Conservation (phyloP, 2,329 filamentous ascomycete species). For the Whalleya microplaca region DNA sequence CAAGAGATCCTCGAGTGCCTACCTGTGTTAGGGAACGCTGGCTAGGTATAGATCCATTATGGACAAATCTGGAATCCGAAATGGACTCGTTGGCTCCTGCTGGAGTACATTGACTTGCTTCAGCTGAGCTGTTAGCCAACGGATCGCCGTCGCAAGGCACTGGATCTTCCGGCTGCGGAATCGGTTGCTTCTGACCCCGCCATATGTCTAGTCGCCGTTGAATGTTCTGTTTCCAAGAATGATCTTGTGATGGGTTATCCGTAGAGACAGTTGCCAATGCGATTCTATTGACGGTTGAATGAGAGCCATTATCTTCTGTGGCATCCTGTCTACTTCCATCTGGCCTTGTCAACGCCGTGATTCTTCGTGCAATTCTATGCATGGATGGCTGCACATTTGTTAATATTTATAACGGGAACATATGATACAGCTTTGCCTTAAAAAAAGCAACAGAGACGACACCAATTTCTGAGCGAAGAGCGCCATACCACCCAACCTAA, state of each 20-base stretch:
- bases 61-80: too few relatives aligned
- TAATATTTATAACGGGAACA: not conserved
- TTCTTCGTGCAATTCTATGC: not conserved
- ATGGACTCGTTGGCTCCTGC: too few relatives aligned
- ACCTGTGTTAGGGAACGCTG: not conserved
- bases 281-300: not conserved
- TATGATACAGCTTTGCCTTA: not conserved
- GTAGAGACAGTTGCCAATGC: not conserved
- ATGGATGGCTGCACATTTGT: not conserved
- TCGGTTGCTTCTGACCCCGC: not conserved
- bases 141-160: too few relatives aligned
- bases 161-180: too few relatives aligned
- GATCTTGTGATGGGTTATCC: not conserved
- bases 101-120: too few relatives aligned
- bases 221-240: not conserved
- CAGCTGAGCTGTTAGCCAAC: too few relatives aligned
- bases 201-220: not conserved
- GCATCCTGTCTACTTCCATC: not conserved
- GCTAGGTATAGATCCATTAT: not conserved
- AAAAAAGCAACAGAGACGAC: not conserved
- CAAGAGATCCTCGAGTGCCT: conserved; percentile 6
- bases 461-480: not conserved
- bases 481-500: not conserved
- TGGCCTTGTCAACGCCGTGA: not conserved
- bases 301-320: not conserved